phyloP scores from a whole-genome alignment of 208 protist species.

The Trypanosoma platydactyli region DNA sequence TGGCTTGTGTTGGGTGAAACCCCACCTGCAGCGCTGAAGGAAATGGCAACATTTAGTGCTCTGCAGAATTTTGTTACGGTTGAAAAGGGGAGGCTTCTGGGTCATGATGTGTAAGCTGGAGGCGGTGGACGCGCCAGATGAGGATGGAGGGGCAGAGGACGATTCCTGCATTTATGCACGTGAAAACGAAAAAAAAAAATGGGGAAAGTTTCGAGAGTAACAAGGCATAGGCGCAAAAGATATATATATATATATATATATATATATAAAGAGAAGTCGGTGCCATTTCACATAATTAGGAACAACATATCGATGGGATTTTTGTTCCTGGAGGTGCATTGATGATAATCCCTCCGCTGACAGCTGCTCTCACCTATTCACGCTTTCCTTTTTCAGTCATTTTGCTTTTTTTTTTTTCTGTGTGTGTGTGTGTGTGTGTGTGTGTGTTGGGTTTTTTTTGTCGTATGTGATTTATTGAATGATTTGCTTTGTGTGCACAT shows the following conservation, averaged over 20 bases:
- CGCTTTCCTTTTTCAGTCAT: slow-evolving; percentile 24
- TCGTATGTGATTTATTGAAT: slow-evolving; percentile 4
- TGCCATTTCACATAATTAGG: too few relatives aligned
- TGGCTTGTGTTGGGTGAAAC: slow-evolving; percentile 77
- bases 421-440: too few relatives aligned
- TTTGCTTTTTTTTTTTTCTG: slow-evolving; percentile 21
- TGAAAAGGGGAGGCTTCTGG: slow-evolving; percentile 61
- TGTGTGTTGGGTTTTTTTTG: slow-evolving; percentile 21
- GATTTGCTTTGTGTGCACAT: too few relatives aligned
- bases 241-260: too few relatives aligned
- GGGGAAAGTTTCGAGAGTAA: neutral
- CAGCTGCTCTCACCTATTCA: slow-evolving; percentile 23
- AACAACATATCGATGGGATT: too few relatives aligned
- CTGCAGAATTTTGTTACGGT: slow-evolving; percentile 62
- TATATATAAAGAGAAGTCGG: too few relatives aligned
- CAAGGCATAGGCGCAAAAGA: too few relatives aligned
- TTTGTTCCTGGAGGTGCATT: neutral
- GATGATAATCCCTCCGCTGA: neutral
- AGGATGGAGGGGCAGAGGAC: neutral
- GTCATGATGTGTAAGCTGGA: slow-evolving; percentile 14
- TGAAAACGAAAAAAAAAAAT: neutral
- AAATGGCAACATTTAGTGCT: slow-evolving; percentile 43
- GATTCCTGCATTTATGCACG: too few relatives aligned
- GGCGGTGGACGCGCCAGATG: neutral
- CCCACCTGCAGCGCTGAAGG: slow-evolving; percentile 47